Conservation (phyloP, 805 yeast genomes). For the Teunomyces funiuensis region DNA sequence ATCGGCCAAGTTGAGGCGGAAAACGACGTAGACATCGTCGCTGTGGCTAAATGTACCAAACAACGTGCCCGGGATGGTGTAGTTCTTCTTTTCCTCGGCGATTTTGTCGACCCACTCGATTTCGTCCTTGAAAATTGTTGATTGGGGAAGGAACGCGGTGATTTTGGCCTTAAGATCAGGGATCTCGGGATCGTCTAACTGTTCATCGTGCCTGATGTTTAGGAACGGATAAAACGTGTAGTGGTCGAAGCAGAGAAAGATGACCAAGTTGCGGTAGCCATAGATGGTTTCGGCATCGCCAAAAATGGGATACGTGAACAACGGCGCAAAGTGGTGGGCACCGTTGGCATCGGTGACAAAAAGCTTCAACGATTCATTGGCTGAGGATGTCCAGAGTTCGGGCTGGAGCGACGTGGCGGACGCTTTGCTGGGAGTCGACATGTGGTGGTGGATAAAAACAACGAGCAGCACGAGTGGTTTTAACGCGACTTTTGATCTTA, state of each 20-base stretch:
- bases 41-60: constrained; percentile 31
- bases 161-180: constrained; percentile 61
- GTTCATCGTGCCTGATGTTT: constrained; percentile 54
- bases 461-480: no score
- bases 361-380: constrained; percentile 66
- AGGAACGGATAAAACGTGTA: constrained; percentile 72
- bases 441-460: no score
- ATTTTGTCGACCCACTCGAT: constrained; percentile 61
- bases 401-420: constrained; percentile 50
- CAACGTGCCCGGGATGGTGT: constrained; percentile 41
- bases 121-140: constrained; percentile 63
- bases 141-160: constrained; percentile 59
- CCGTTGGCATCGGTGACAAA: constrained; percentile 56
- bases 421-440: constrained; percentile 3
- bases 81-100: constrained; percentile 46
- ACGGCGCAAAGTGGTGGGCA: constrained; percentile 63
- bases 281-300: constrained; percentile 88
- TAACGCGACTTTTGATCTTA: no score
- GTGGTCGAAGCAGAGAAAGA: constrained; percentile 71
- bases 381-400: constrained; percentile 71
- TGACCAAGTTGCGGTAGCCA: constrained; percentile 72
- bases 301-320: constrained; percentile 88
- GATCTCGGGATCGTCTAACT: constrained; percentile 52
- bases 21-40: constrained; percentile 49
- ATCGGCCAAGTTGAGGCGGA: constrained; percentile 46